These are phyloP conservation scores for Trichopus zeylanicus DNA, from an alignment of 116 monocot genomes.

Conservation along the genomic window DNA sequence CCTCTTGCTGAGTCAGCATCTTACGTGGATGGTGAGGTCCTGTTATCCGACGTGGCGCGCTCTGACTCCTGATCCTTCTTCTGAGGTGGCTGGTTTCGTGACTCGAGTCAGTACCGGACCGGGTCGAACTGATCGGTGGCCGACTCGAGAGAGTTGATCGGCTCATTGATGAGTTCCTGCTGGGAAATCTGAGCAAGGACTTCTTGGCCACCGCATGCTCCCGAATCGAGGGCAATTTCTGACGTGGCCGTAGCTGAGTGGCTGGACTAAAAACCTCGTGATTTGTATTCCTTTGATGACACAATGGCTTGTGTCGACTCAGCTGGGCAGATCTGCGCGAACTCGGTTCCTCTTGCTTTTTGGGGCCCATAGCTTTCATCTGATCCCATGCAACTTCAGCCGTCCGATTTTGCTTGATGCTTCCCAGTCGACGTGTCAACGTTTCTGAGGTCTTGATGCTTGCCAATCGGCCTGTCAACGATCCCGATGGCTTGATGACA, in stretches of 20 bases:
- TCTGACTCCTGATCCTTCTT: background rate
- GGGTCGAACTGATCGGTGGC: background rate
- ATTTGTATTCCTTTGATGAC: background rate
- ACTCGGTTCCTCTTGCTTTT: background rate
- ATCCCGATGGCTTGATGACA: background rate
- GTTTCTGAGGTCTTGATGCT: background rate
- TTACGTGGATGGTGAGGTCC: background rate
- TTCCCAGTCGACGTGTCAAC: background rate
- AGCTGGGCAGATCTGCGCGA: background rate
- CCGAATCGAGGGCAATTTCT: too few relatives aligned
- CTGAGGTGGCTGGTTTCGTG: background rate
- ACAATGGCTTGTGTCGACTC: background rate
- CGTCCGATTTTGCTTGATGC: background rate
- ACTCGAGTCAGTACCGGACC: background rate
- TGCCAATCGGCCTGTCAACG: background rate
- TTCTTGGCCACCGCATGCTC: too few relatives aligned
- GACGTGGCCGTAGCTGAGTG: too few relatives aligned
- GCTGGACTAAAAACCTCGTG: too few relatives aligned
- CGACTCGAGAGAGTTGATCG: background rate
- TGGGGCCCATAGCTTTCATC: background rate
- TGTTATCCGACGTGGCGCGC: background rate
- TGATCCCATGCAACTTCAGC: background rate
- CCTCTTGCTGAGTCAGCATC: constrained; percentile 5
- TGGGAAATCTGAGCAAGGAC: too few relatives aligned
- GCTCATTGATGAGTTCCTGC: background rate